Conservation (phyloP, 305 asterid genomes). For the Fraxinus xanthoxyloides region DNA sequence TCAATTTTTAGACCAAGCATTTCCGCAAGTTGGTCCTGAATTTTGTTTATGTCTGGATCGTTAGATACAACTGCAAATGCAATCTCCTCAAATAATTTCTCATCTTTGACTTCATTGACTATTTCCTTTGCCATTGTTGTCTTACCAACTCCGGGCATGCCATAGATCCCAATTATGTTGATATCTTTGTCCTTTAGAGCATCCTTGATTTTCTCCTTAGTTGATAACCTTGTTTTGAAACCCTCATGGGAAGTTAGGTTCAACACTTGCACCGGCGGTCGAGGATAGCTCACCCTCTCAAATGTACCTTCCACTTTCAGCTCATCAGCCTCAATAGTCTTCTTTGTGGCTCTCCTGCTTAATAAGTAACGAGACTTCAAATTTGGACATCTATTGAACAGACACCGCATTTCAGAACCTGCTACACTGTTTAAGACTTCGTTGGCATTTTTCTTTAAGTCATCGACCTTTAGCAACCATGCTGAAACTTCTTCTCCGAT, state of each 20-base stretch:
- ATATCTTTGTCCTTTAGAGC: constrained; percentile 9
- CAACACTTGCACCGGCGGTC: not conserved
- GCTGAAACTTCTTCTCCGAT: not conserved
- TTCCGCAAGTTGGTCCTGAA: constrained; percentile 28
- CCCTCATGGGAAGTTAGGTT: not conserved
- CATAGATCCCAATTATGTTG: constrained; percentile 20
- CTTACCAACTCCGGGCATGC: constrained; percentile 8
- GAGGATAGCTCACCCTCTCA: not conserved
- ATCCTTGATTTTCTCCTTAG: not conserved
- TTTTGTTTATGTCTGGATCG: not conserved
- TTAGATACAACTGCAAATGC: constrained; percentile 8
- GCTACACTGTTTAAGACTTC: not conserved
- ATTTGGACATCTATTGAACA: not conserved
- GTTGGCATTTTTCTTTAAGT: not conserved
- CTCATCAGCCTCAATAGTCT: not conserved
- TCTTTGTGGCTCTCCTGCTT: constrained; percentile 22
- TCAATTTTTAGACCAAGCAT: constrained; percentile 13
- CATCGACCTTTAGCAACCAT: constrained; percentile 9
- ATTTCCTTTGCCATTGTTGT: too few species aligned
- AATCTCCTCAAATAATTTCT: not conserved
- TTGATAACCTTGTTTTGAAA: not conserved
- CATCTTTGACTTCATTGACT: not conserved
- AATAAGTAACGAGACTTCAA: constrained; percentile 10
- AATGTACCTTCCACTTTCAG: not conserved
- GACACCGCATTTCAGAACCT: not conserved